Evolutionary conservation across 768 basidiomycete species (phyloP).

Genomic region (Hericium rajendrae): DNA sequence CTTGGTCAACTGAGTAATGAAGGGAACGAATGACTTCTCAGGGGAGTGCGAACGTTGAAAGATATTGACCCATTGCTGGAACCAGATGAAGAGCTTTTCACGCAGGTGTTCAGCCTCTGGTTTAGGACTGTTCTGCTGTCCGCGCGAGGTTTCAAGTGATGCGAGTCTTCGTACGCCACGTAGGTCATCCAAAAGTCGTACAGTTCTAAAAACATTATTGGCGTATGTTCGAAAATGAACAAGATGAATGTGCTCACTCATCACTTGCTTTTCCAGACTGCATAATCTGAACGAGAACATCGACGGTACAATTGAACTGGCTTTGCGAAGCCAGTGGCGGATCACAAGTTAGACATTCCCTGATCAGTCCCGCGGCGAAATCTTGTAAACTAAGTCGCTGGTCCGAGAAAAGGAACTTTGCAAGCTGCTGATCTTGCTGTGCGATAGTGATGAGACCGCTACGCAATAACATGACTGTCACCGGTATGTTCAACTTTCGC

Average conservation of each 20-base stretch:
- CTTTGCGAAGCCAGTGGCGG: constrained; percentile 71
- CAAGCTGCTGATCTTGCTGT: constrained; percentile 84
- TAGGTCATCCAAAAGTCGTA: constrained; percentile 72
- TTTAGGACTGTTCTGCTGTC: constrained; percentile 41
- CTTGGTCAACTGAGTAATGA: constrained; percentile 94
- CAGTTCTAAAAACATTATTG: constrained; percentile 37
- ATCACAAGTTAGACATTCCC: constrained; percentile 77
- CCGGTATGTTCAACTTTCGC: constrained; percentile 95
- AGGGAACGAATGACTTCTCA: constrained; percentile 92
- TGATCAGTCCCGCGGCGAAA: constrained; percentile 76
- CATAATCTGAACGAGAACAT: constrained; percentile 66
- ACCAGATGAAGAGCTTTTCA: constrained; percentile 69
- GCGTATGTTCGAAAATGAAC: neutral
- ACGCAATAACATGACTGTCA: constrained; percentile 81
- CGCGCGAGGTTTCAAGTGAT: constrained; percentile 22
- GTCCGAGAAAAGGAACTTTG: constrained; percentile 73
- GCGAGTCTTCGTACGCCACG: constrained; percentile 50
- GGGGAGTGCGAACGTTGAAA: constrained; percentile 86
- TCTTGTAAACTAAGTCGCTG: constrained; percentile 67
- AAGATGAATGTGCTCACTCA: constrained; percentile 28
- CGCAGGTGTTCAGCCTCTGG: constrained; percentile 68
- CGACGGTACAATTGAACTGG: constrained; percentile 74
- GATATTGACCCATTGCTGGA: constrained; percentile 93
- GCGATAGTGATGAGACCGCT: constrained; percentile 69
- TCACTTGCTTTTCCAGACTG: constrained; percentile 76